Conservation (phyloP, 768 basidiomycete genomes). For the Leucosporidium yakuticum region DNA sequence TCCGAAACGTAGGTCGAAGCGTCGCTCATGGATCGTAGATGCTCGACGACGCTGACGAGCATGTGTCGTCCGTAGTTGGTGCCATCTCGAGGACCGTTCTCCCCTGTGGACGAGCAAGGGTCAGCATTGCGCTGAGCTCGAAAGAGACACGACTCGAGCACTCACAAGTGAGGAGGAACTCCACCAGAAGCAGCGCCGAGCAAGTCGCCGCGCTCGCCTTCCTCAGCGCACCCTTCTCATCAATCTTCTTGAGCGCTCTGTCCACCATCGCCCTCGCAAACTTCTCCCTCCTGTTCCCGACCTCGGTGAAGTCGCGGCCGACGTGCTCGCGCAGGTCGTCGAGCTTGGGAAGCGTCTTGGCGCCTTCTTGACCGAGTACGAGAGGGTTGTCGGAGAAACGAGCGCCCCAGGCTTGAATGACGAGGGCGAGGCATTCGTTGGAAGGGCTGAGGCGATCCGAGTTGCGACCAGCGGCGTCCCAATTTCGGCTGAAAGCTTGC, state of each 20-base stretch:
- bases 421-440: conserved; percentile 21
- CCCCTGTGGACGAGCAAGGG: neutral
- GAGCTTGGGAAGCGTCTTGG: conserved; percentile 6
- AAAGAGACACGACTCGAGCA: no score
- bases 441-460: conserved; percentile 6
- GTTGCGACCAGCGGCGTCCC: conserved; percentile 13
- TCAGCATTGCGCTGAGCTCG: no score
- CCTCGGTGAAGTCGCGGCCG: conserved; percentile 10
- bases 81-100: neutral
- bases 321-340: conserved; percentile 1
- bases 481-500: conserved; percentile 5
- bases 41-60: conserved; percentile 15
- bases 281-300: conserved; percentile 22
- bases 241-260: conserved; percentile 16
- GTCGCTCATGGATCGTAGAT: conserved; percentile 15
- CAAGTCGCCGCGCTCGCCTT: conserved; percentile 1
- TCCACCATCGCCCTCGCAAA: conserved; percentile 16
- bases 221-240: conserved; percentile 11
- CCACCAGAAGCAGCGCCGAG: conserved; percentile 12
- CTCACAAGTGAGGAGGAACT: conserved; percentile 20
- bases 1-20: conserved; percentile 10
- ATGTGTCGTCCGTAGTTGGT: conserved; percentile 16
- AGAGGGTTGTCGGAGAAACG: conserved; percentile 12
- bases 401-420: conserved; percentile 23
- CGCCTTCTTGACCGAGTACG: conserved; percentile 8